Evolutionary conservation across 768 basidiomycete species (phyloP), one percentile per base, ranked within the genome.

Genomic region (Pisolithus tinctorius): DNA sequence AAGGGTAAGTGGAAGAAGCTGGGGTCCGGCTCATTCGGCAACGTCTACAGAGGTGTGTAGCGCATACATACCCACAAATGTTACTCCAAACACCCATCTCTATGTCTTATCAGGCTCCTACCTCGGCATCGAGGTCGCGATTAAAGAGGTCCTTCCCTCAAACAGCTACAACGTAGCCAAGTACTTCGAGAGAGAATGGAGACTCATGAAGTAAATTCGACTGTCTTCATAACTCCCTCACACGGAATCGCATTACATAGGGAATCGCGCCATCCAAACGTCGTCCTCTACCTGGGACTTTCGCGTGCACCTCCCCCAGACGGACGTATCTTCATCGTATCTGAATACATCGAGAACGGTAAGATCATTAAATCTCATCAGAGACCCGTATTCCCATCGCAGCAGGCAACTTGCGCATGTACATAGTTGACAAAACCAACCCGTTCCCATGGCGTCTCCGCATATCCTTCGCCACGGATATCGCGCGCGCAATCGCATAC

Each of bases 161-260:
- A 86, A 71, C 5, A 90, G 88, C 52, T 97, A 97, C 69, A 92
- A 96, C 60, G 93, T 96, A 34, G 79, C 85, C 60, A 99, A 99
- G 70, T 98, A 99, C 73, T 95, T 98, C 66, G 91, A 95, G 63
- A 81, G 95, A n/a, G 95, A 99, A 76, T 96, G 93, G 91, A 79
- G 90, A 29, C 80, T 98, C 29, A 96, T 97, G 93, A 92, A 93
- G 77, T 80, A 62, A 62, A 55, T 59, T 0, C 34, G 20, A 17
- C 36, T 55, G 30, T 54, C 34, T 56, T 39, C 16, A 23, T 5
- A 1, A 10, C 4, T 23, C 10, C 6, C 26, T 48, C 23, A 37
- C 53, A 61, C 40, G 31, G 31, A 62, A 36, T 0, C 25, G 7
- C 25, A 17, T 27, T 42, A 14, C 17, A n/a, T 52, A 78, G 81